Evolutionary conservation across 2,329 filamentous ascomycete genomes (phyloP).

Genomic region (Zalaria sp.): DNA sequence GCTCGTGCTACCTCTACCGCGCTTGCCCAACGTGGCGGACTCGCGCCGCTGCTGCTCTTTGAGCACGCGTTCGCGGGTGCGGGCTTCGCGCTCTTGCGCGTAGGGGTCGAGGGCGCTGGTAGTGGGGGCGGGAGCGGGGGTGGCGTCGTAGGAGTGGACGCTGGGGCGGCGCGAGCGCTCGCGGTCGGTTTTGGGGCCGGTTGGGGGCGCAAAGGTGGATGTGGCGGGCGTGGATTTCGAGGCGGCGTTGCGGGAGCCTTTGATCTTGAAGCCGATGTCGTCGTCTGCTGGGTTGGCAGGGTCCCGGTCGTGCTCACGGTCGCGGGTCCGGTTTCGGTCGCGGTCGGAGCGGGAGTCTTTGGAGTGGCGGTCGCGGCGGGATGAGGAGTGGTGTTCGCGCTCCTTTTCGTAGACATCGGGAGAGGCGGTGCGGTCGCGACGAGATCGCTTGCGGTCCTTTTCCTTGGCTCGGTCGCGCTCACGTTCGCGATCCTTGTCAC

Average conservation of each 20-base stretch:
- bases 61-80: constrained; percentile 34
- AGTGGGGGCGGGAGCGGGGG: constrained; percentile 3
- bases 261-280: constrained; percentile 35
- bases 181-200: constrained; percentile 16
- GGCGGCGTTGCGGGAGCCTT: constrained; percentile 17
- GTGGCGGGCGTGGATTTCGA: constrained; percentile 11
- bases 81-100: constrained; percentile 16
- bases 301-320: constrained; percentile 8
- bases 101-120: constrained; percentile 15
- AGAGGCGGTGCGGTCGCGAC: constrained; percentile 29
- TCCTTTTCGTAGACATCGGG: constrained; percentile 35
- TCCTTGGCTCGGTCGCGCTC: constrained; percentile 13
- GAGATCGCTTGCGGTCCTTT: constrained; percentile 34
- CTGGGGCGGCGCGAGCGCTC: constrained; percentile 3
- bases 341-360: constrained; percentile 30
- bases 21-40: constrained; percentile 30
- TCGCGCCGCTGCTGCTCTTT: constrained; percentile 52
- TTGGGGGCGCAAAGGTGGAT: constrained; percentile 18
- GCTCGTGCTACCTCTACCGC: constrained; percentile 5
- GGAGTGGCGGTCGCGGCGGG: constrained; percentile 21
- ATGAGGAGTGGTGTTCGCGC: constrained; percentile 19
- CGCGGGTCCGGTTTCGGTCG: constrained; percentile 22
- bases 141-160: constrained; percentile 1
- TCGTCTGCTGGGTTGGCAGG: constrained; percentile 11
- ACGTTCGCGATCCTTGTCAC: constrained; percentile 6